Conservation (phyloP, 768 basidiomycete species). For the Imleria badia region DNA sequence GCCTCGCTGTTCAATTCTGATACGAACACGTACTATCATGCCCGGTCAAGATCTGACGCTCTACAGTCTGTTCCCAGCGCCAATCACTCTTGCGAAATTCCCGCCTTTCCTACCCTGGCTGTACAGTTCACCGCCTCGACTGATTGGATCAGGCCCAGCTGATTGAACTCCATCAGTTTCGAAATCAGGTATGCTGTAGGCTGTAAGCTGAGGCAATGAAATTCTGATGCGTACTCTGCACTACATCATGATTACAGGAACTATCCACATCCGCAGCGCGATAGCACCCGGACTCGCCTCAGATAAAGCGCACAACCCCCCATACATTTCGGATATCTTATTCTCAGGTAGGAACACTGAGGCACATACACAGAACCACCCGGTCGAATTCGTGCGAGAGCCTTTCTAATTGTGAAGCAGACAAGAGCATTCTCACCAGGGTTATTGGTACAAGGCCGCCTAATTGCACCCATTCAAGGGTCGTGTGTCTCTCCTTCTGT, state of each 20-base stretch:
- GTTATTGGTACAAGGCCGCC: not conserved
- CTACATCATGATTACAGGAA: conserved; percentile 10
- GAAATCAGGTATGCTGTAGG: conserved; percentile 1
- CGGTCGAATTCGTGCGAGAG: not conserved
- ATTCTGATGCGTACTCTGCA: not conserved
- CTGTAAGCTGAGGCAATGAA: conserved; percentile 4
- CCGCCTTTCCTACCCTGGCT: not conserved
- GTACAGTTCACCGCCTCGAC: not conserved
- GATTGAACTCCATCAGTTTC: conserved; percentile 10
- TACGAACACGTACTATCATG: not conserved
- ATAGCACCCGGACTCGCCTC: not conserved
- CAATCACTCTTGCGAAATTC: not conserved
- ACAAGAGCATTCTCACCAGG: conserved; percentile 9
- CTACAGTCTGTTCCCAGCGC: not conserved
- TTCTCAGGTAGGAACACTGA: conserved; percentile 2
- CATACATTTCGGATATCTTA: not conserved
- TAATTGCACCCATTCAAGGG: conserved; percentile 1
- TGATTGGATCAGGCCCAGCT: conserved; percentile 17
- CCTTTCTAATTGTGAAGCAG: not conserved
- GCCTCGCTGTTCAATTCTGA: not conserved
- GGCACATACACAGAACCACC: not conserved
- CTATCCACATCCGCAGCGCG: not conserved
- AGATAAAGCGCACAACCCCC: not conserved
- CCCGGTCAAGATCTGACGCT: conserved; percentile 1
- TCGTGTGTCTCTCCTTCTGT: not conserved